Base-by-base conservation (phyloP, 73 alveolate species). In the Paramecium pentaurelia region DNA sequence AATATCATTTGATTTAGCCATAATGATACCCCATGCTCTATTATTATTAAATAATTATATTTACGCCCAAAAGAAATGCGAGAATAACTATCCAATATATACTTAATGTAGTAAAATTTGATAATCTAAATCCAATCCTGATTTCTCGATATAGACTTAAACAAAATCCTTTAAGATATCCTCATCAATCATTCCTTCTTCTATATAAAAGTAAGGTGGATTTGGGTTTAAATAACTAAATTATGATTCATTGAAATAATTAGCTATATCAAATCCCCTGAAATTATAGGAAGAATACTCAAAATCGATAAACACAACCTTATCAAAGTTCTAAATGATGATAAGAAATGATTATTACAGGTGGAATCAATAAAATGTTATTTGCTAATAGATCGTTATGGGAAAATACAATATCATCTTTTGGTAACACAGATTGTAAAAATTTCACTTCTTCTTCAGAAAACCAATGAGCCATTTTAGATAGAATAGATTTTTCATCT, bases 201-300 rank as follows among this genome's bases (percentile, higher is more conserved):
- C 94, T 36, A 89, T 64, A 42, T 44, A 49, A 44, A 89, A 89
- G 59, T 89, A 89, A 89, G 94, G 94, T 40, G 86, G 92, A 51
- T 89, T 64, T 22, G 94, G 77, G 36, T 71, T 83, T n/a, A 32
- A 22, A 34, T 89, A 89, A 59, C 75, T 83, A 30, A 71, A 89
- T 71, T 89, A 38, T 38, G 94, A 89, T 45, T 89, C 94, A 71
- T 44, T 89, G 86, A 89, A 89, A 60, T 89, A 89, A 32, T 89
- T 89, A 8, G 92, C 94, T 30, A 89, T 89, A 22, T 89, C 94
- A 71, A 89, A 89, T n/a, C 92, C 92, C 28, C 94, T 77, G 86
- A 89, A 54, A 20, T 89, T 89, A 59, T 71, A 89, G 9, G 71
- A 60, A 28, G 92, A 71, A 54, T 89, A 89, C 60, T 89, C 94